Conservation (phyloP, 1,284 basidiomycete species). For the Melampsora abietis-canadensis region DNA sequence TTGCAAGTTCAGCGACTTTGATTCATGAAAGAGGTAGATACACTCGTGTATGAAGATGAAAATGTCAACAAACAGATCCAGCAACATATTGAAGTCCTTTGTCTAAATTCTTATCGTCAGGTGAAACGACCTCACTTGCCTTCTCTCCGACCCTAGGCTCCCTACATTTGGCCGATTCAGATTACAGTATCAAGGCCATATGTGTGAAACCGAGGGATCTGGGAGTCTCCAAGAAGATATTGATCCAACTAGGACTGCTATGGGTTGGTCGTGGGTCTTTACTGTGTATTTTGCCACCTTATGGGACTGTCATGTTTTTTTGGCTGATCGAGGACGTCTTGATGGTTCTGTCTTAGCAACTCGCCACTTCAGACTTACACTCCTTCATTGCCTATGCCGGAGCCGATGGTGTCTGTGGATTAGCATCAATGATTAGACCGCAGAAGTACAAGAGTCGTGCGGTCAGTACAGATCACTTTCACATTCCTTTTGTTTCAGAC, state of each 20-base stretch:
- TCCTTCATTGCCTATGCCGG: slow-evolving; percentile 74
- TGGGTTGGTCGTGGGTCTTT: slow-evolving; percentile 10
- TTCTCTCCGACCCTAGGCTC: slow-evolving; percentile 30
- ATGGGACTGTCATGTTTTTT: background rate
- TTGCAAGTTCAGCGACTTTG: slow-evolving; percentile 61
- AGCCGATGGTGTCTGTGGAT: slow-evolving; percentile 70
- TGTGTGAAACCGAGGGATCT: slow-evolving; percentile 29
- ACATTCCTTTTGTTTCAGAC: background rate
- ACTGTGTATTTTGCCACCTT: background rate
- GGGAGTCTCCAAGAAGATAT: slow-evolving; percentile 35
- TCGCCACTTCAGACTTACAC: slow-evolving; percentile 76
- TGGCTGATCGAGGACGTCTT: background rate
- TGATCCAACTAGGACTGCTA: slow-evolving; percentile 28
- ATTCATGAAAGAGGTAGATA: slow-evolving; percentile 65
- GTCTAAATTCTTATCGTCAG: background rate
- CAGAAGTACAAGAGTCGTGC: slow-evolving; percentile 66
- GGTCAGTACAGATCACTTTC: slow-evolving; percentile 56
- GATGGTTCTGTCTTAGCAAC: slow-evolving; percentile 58
- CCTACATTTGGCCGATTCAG: slow-evolving; percentile 29
- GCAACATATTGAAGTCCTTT: background rate
- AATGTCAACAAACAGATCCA: background rate
- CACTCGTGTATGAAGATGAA: background rate
- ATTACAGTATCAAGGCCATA: slow-evolving; percentile 32
- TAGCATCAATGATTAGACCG: slow-evolving; percentile 67
- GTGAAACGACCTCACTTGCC: slow-evolving; percentile 27